phyloP scores from a whole-genome alignment of 139 green algal species.

The Tetraselmis striata region DNA sequence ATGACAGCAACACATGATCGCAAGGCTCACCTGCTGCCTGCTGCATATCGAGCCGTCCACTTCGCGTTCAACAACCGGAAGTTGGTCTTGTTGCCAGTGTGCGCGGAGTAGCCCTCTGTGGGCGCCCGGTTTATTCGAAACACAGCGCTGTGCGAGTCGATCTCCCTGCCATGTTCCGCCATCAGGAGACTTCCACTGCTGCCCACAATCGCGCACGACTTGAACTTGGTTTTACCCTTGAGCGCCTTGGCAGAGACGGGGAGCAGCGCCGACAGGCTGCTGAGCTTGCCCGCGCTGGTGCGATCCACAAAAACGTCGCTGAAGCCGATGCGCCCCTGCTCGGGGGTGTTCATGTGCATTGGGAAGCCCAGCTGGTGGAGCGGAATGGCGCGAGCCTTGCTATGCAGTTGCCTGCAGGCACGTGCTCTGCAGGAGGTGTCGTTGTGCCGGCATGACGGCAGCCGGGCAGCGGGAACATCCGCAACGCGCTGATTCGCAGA shows the following conservation, averaged over 20 bases:
- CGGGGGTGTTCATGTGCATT: not conserved
- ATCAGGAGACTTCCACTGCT: not conserved
- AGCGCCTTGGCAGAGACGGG: not conserved
- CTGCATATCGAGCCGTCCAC: not conserved
- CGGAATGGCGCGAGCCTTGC: not conserved
- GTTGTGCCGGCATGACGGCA: not conserved
- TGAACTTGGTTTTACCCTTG: not conserved
- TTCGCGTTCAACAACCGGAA: not conserved
- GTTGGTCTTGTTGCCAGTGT: not conserved
- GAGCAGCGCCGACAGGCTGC: not conserved
- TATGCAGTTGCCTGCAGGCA: not conserved
- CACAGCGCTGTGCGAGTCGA: not conserved
- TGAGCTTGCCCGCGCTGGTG: not conserved
- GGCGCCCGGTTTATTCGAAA: not conserved
- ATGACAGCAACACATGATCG: too few relatives aligned
- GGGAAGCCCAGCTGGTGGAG: not conserved
- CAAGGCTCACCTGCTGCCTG: not conserved
- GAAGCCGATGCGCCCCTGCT: not conserved
- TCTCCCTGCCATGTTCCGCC: not conserved
- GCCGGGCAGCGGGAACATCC: too few relatives aligned
- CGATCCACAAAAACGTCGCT: not conserved
- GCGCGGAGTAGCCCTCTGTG: not conserved
- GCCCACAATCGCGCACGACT: not conserved
- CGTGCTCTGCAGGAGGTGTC: not conserved
- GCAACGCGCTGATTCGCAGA: too few relatives aligned